Conservation (phyloP, 306 rosid genomes). For the Prunus padus region DNA sequence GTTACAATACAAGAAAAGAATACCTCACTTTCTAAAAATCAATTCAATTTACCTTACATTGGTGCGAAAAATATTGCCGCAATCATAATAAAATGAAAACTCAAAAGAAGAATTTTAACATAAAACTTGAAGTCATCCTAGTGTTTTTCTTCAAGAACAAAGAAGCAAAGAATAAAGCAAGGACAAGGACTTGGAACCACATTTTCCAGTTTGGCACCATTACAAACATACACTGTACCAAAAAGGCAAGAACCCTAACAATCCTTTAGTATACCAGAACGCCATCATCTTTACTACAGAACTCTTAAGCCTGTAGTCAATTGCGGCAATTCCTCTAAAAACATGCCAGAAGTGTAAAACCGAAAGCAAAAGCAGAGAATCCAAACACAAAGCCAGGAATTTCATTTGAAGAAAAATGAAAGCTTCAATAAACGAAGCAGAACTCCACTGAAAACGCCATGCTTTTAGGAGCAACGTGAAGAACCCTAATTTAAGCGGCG, state of each 20-base stretch:
- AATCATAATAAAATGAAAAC: background rate
- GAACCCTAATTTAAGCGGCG: conserved; percentile 31
- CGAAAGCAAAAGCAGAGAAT: background rate
- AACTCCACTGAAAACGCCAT: background rate
- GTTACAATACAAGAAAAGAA: background rate
- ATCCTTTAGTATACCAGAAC: background rate
- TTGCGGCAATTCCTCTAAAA: conserved; percentile 6
- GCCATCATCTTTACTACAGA: conserved; percentile 7
- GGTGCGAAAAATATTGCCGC: conserved; percentile 14
- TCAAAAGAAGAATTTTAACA: background rate
- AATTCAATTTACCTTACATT: conserved; percentile 12
- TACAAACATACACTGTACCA: background rate
- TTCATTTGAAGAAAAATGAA: conserved; percentile 17
- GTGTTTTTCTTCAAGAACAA: background rate
- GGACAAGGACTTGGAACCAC: background rate
- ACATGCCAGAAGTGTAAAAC: background rate
- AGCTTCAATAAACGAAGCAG: background rate
- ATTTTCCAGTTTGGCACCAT: background rate
- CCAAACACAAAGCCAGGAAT: conserved; percentile 2
- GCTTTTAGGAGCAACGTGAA: background rate
- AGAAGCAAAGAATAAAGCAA: background rate
- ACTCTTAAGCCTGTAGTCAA: conserved; percentile 5
- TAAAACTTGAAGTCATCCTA: conserved; percentile 18
- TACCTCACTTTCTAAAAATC: background rate
- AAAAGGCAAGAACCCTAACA: background rate